These are phyloP conservation scores for Dysphania ambrosioides DNA, from an alignment of 148 eudicot species.

Conservation along the genomic window DNA sequence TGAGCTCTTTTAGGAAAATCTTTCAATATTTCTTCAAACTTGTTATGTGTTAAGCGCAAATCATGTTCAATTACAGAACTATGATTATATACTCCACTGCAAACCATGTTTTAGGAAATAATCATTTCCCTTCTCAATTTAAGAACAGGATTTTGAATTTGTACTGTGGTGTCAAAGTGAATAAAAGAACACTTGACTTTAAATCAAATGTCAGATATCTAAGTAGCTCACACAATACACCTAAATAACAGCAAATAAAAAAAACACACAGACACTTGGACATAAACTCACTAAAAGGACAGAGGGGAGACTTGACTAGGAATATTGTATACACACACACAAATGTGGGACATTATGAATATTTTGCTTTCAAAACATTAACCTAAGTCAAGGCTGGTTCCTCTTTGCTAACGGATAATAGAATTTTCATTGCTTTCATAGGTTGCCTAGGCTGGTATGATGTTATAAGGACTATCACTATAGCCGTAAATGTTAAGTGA, in stretches of 20 bases:
- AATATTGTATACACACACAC: no score
- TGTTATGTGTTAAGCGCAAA: neutral
- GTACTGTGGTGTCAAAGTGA: neutral
- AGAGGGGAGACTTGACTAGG: no score
- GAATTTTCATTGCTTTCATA: neutral
- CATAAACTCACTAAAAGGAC: no score
- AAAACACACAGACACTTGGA: no score
- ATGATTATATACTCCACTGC: neutral
- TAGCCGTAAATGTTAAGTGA: neutral
- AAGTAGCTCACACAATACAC: no score
- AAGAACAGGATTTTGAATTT: neutral
- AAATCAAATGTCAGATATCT: neutral
- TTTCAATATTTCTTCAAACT: neutral
- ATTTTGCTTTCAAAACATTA: neutral
- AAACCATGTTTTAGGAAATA: neutral
- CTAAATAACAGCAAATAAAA: no score
- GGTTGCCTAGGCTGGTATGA: neutral
- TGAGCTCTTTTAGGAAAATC: neutral
- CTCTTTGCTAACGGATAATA: neutral
- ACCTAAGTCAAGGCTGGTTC: neutral
- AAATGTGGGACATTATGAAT: no score
- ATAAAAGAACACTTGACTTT: neutral
- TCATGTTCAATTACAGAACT: neutral
- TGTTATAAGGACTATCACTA: neutral
- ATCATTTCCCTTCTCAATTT: neutral